Evolutionary conservation across 495 filamentous ascomycete species (phyloP), one percentile per base, ranked within the genome.

Genomic region (Annulohypoxylon maeteangense): DNA sequence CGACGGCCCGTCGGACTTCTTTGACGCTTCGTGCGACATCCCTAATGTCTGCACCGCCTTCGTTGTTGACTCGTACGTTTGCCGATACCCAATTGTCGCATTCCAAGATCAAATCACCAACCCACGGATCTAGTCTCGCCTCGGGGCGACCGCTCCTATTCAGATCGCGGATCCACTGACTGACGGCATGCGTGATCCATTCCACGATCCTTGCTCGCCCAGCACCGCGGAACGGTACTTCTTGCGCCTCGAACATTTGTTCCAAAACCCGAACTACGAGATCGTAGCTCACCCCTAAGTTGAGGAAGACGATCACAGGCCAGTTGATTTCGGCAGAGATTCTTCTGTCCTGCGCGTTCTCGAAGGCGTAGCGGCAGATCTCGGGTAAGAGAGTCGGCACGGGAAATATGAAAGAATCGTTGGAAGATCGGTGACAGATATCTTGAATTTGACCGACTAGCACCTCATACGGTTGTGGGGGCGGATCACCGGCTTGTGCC

Each of bases 241-340:
- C 92, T 70, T 96, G 90, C 44, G 89, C 87, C 78, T 95, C 94
- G 75, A 90, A 94, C 84, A 97, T 90, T 32, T 82, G 81, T 76
- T 98, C 95, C 7, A 99, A 86, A 36, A 93, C 89, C 16, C 89
- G 82, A 70, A 92, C 85, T 14, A 98, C 82, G 1, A 89, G 84
- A 67, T 97, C 92, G 70, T 90, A 89, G 8, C 91, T 83, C 20
- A 97, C 89, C 10, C 86, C 88, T 16, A 97, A 86, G 40, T 90
- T 87, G 25, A 96, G 77, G 75, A 98, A 92, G 1, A 93, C 81
- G 75, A 94, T 89, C 27, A 95, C 83, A 1, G 95, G 90, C 95
- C 95, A 99, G 62, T 86, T 88, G 10, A 89, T 78, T 34, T 85
- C 80, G 58, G 81, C 82, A 0, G 76, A 79, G 4, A 92, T 89